Base-by-base conservation (phyloP, 2,329 filamentous ascomycete species). In the Neofusicoccum sp. region DNA sequence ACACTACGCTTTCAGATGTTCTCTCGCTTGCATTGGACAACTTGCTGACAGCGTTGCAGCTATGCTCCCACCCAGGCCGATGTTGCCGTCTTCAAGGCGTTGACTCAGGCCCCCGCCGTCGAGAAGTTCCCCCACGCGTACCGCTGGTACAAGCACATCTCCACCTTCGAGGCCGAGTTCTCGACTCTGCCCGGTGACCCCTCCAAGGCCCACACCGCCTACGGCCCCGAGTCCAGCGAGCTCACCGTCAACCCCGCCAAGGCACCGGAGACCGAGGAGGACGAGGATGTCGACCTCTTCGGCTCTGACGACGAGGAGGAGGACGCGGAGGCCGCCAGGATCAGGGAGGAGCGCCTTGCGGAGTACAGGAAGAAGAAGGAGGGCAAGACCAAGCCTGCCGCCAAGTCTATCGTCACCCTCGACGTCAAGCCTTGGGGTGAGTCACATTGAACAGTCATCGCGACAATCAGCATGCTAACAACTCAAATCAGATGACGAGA, bases 371-470 rank as follows among this genome's bases (percentile, higher is more conserved):
- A 92, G 85, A 98, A 98, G 91, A 97, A 97, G 90, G 92, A 90
- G 71, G 86, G 85, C 80, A 97, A 97, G 88, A 83, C 85, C 70
- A 97, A 98, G 92, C 85, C 88, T 71, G 89, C 89, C 67, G 95
- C 95, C 78, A 99, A 99, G 88, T 98, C 94, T 65, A 84, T 98
- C 67, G 93, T 98, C 75, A 98, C 93, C 69, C 74, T 99, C 71
- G 94, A 98, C 74, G 91, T 99, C 71, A 99, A 99, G 88, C 95
- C 95, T 75, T 98, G 95, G 94, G 95, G 94, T 97, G 90, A 71
- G 91, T 84, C 66, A 12, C 4, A 36, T 43, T 37, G 31, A 31
- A 31, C 31, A 60, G 44, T 6, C 9, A 33, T 7, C 4, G 4
- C 11, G 8, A 8, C 48, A 2, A 41, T 33, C 33, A 41, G 34